Base-by-base conservation (phyloP, 805 yeast genomes). In the Nakazawaea pomicola region DNA sequence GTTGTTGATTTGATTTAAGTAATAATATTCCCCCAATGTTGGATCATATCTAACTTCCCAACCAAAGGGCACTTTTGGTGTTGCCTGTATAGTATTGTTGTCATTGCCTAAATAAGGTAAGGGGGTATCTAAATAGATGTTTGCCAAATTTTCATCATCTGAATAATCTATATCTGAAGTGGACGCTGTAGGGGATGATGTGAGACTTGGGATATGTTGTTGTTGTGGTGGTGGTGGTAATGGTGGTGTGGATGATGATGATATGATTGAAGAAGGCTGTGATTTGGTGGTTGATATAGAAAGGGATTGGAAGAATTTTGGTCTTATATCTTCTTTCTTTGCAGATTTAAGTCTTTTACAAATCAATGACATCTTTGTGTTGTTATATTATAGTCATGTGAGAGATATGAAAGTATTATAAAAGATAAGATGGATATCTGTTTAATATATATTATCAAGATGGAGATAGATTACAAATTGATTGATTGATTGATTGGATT, bases 21-120 rank as follows among this genome's bases (percentile, higher is more conserved):
- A 71, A 49, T 67, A 70, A 46, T 62, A 60, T 48, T 66, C 67
- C 29, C 66, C 57, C 29, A 70, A 52, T 4, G 49, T 50, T 1
- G 64, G 56, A 47, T 71, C 75, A 42, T 47, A 62, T 30, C 64
- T 44, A 21, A 62, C 52, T 34, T 62, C 58, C 68, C 68, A 62
- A 10, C 54, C 53, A 14, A 33, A 6, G 3, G 45, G 45, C 4
- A 42, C 45, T 29, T 58, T 41, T 28, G 68, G 57, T 51, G 15
- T n/a, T 4, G 15, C 30, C 10, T 23, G 25, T 11, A 24, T n/a
- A n/a, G 4, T 24, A 24, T 24, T 24, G n/a, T 7, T 8, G 11
- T 23, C 11, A 23, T 23, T 23, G 11, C 27, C 11, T 7, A 11
- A 11, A n/a, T 24, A 24, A 3, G 6, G 28, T 23, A 11, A 23